Evolutionary conservation across 148 eudicot species (phyloP).

Genomic region (Gaultheria prostrata): DNA sequence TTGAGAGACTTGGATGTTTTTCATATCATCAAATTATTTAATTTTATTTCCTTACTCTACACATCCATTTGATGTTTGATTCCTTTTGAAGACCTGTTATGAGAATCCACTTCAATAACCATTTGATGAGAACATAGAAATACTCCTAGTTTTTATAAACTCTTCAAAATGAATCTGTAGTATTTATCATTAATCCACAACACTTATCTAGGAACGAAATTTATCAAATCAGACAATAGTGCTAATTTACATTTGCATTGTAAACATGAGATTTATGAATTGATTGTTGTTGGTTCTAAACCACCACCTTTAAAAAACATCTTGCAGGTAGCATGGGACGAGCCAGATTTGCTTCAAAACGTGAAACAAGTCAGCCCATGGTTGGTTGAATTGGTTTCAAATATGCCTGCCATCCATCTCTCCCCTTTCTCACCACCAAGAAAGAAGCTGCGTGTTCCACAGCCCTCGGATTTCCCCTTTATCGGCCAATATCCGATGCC

Average conservation of each 20-base stretch:
- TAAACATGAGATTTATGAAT: background rate
- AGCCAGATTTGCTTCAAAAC: constrained; percentile 63
- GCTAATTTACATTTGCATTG: background rate
- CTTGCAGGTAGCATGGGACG: constrained; percentile 67
- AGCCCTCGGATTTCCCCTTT: constrained; percentile 44
- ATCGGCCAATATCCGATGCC: constrained; percentile 35
- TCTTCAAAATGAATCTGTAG: background rate
- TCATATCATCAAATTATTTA: background rate
- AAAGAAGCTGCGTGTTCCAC: constrained; percentile 59
- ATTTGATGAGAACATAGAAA: background rate
- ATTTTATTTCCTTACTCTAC: background rate
- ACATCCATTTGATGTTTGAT: background rate
- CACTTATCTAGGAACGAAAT: background rate
- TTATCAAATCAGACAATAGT: background rate
- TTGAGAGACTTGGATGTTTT: background rate
- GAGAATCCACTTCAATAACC: background rate
- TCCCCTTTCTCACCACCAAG: constrained; percentile 60
- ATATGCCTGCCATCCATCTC: constrained; percentile 44
- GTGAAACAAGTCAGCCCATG: constrained; percentile 69
- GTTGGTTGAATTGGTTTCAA: constrained; percentile 65
- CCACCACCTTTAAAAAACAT: background rate
- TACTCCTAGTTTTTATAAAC: background rate
- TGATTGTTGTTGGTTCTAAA: background rate
- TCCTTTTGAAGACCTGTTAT: background rate
- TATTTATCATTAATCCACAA: background rate